Base-by-base conservation (phyloP, 2,329 filamentous ascomycete species). In the Rhynchosporium secalis region DNA sequence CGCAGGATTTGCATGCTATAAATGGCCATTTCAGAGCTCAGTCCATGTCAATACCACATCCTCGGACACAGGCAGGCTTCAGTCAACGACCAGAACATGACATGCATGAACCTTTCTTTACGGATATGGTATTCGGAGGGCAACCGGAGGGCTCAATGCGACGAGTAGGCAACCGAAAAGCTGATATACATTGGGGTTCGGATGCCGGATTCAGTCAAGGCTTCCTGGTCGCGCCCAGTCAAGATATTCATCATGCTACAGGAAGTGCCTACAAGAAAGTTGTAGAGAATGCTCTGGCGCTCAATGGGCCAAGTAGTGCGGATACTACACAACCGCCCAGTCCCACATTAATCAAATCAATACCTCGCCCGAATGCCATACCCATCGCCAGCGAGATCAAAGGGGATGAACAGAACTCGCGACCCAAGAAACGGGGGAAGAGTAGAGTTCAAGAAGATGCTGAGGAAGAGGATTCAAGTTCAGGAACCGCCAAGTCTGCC, bases 131-230 rank as follows among this genome's bases (percentile, higher is more conserved):
- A 33, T 74, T 73, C 57, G 70, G 69, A 41, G 52, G 38, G 10
- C 64, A 66, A 36, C 36, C 59, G 2, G 61, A 63, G 26, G 43
- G 46, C 7, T 38, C 66, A 2, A 56, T 64, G 55, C 62, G 62
- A 28, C 67, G 65, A 3, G 62, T 65, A 64, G 58, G 56, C 10
- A 64, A 57, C 46, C 66, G 66, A 26, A 79, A 82, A 58, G 65
- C 66, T 12, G 72, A 73, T 45, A 78, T 89, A 49, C 83, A 84
- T 65, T 91, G 86, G 83, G 88, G 88, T 9, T 88, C 88, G 0
- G 88, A 91, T 73, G 73, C 80, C n/a, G 84, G 79, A 62, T 91
- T 91, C 72, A 80, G 77, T 5, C 83, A 84, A 68, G 81, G 80
- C n/a, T 91, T 87, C 69, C 76, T 83, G 6, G 82, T 86, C 0